Conservation (phyloP, 805 yeast species). For the Lipomyces mesembrius region DNA sequence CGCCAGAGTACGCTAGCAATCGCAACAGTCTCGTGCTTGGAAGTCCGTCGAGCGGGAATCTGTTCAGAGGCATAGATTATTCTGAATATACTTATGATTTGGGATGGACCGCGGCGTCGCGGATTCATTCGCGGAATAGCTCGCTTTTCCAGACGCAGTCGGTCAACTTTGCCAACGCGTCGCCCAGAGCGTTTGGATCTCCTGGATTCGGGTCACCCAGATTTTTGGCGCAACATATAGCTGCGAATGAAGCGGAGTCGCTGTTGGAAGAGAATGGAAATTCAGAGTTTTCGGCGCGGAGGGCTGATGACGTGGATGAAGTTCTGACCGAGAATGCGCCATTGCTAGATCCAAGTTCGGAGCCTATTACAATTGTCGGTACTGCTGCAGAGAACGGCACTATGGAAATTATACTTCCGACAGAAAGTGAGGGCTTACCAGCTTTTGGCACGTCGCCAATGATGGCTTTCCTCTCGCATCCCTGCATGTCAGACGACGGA, state of each 20-base stretch:
- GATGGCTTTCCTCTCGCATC: conserved; percentile 1
- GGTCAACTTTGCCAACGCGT: not conserved
- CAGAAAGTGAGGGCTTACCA: conserved; percentile 4
- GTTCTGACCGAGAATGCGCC: not conserved
- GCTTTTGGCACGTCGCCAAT: not conserved
- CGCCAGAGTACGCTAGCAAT: conserved; percentile 8
- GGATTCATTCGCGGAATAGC: conserved; percentile 35
- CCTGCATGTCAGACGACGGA: conserved; percentile 21
- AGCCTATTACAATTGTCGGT: not conserved
- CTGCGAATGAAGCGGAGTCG: conserved; percentile 17
- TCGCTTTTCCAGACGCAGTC: conserved; percentile 17
- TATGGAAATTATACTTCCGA: not conserved
- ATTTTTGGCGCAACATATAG: conserved; percentile 22
- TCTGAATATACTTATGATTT: conserved; percentile 36
- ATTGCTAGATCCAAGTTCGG: not conserved
- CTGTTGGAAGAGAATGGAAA: not conserved
- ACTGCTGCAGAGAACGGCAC: not conserved
- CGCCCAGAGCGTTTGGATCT: conserved; percentile 12
- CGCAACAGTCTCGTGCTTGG: conserved; percentile 19
- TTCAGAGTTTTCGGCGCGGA: not conserved
- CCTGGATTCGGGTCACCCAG: conserved; percentile 33
- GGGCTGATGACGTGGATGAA: conserved; percentile 4
- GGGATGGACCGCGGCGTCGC: conserved; percentile 38
- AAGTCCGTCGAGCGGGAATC: conserved; percentile 16
- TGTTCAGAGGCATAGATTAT: conserved; percentile 28